phyloP scores from a whole-genome alignment of 1,139 yeast species.

The Debaryomyces coudertii region DNA sequence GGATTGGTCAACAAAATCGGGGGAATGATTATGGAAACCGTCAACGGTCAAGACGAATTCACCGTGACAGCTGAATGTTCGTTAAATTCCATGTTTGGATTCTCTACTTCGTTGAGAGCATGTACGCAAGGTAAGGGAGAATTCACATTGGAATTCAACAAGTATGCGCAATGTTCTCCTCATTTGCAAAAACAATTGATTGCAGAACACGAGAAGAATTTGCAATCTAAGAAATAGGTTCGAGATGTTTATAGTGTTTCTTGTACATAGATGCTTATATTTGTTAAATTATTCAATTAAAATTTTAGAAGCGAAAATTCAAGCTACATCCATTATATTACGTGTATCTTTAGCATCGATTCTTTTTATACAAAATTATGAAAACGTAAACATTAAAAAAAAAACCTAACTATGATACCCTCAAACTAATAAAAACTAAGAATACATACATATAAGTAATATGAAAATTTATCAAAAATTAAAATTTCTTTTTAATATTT shows the following conservation, averaged over 20 bases:
- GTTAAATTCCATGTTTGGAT: constrained; percentile 92
- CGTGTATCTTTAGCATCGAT: neutral
- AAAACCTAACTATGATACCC: constrained; percentile 37
- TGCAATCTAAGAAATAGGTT: constrained; percentile 27
- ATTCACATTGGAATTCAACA: constrained; percentile 90
- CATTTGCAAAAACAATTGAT: constrained; percentile 90
- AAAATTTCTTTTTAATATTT: constrained; percentile 35
- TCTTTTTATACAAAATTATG: constrained; percentile 14
- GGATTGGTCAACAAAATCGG: constrained; percentile 89
- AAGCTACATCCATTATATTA: neutral
- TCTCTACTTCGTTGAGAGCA: constrained; percentile 93
- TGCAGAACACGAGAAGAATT: constrained; percentile 66
- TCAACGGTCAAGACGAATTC: constrained; percentile 92
- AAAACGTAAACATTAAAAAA: constrained; percentile 36
- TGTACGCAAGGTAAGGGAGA: constrained; percentile 99
- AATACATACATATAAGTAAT: constrained; percentile 31
- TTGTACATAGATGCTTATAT: constrained; percentile 16
- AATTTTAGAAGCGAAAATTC: neutral
- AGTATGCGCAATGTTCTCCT: constrained; percentile 88
- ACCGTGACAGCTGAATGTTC: constrained; percentile 94
- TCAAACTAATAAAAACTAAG: constrained; percentile 32
- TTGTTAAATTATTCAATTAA: constrained; percentile 1
- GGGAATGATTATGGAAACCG: constrained; percentile 93
- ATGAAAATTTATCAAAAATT: constrained; percentile 23
- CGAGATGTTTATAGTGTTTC: constrained; percentile 15